Evolutionary conservation across 2,329 filamentous ascomycete genomes (phyloP), one percentile per base, ranked within the genome.

Genomic region (Gyromitra esculenta): DNA sequence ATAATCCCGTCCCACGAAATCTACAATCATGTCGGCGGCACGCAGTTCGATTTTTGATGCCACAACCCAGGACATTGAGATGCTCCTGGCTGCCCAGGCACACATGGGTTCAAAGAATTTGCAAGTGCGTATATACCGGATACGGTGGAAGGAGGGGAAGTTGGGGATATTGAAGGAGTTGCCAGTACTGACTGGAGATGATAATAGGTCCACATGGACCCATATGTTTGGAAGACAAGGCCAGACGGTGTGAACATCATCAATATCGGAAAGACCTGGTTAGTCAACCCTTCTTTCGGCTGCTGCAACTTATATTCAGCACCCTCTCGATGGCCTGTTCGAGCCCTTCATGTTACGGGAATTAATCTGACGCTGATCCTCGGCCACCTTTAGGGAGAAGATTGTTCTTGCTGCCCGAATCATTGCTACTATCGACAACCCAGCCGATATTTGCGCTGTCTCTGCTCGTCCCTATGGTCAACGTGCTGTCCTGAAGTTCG

Each of bases 261-360:
- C 87, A 99, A 99, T 91, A 93, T 99, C 87, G 94, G 95, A 89
- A 99, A 99, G 93, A 99, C 96, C 87, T 99, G 94, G 94, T 97
- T 91, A 81, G 91, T 85, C 60, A 43, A 56, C 50, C 57, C 21
- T 60, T 67, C 41, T 15, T 52, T 39, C 56, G 66, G 43, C 15
- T 54, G 54, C 41, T 9, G 31, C 48, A 45, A 75, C 52, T 60
- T 37, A 60, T 70, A 52, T 63, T 64, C 35, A 18, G 25, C 57
- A 67, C 69, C 62, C 43, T 35, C 64, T 41, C 35, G 43, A 48
- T 11, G 8, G 63, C 21, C 62, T 64, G 25, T 5, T 60, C 31
- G 15, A 54, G 63, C 37, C 11, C 50, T 50, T 67, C 48, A n/a
- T 6, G 25, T 37, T 31, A 39, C 57, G 3, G 1, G 15, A 63